A percentile compares a stretch with the other conserved stretches of the same genome.
Evolutionary conservation across 2,329 filamentous ascomycete species (phyloP).

Genomic region (Domatiomyces catenatus): DNA sequence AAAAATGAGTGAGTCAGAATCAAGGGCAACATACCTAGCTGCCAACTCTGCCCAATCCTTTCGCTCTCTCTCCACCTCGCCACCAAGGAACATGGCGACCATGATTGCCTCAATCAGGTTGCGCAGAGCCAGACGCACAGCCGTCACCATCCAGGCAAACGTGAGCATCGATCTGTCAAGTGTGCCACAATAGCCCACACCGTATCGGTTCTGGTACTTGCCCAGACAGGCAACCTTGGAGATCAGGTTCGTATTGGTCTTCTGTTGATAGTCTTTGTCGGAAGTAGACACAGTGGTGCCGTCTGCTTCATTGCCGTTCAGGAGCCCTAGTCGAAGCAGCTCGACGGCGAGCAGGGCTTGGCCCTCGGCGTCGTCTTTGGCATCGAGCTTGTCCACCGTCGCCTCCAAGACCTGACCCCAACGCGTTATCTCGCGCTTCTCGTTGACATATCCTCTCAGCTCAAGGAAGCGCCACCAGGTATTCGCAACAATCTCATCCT

Average conservation of each 20-base stretch:
- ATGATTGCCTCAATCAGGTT: slow-evolving; percentile 74
- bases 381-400: slow-evolving; percentile 48
- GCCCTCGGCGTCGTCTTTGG: slow-evolving; percentile 51
- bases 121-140: slow-evolving; percentile 62
- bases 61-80: slow-evolving; percentile 57
- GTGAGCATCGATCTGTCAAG: slow-evolving; percentile 77
- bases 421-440: slow-evolving; percentile 59
- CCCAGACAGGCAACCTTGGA: slow-evolving; percentile 74
- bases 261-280: slow-evolving; percentile 47
- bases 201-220: slow-evolving; percentile 57
- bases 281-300: slow-evolving; percentile 16
- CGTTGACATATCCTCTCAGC: slow-evolving; percentile 68
- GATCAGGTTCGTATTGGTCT: slow-evolving; percentile 57
- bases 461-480: slow-evolving; percentile 80
- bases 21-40: slow-evolving; percentile 43
- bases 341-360: slow-evolving; percentile 72
- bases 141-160: slow-evolving; percentile 69
- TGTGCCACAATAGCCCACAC: slow-evolving; percentile 85
- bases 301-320: slow-evolving; percentile 54
- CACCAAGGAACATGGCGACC: slow-evolving; percentile 64
- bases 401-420: slow-evolving; percentile 71
- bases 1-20: slow-evolving; percentile 5
- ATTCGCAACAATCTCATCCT: slow-evolving; percentile 58
- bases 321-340: slow-evolving; percentile 60
- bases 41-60: slow-evolving; percentile 54